phyloP scores from a whole-genome alignment of 2,329 filamentous ascomycete species.

The Diaporthe australafricana region DNA sequence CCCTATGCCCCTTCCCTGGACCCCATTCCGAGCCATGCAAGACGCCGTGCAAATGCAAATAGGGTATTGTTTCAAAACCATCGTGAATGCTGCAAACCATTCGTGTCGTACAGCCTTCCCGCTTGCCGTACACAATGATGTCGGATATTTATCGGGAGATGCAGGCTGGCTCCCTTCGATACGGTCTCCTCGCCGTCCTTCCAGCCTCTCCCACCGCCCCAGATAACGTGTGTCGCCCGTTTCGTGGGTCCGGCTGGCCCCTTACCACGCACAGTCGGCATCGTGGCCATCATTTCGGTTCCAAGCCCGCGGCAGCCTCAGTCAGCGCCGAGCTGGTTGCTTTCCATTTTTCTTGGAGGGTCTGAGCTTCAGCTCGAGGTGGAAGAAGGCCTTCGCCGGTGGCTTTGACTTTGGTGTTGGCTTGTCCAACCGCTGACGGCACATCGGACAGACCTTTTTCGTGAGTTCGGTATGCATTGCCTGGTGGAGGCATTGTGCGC shows the following conservation, averaged over 20 bases:
- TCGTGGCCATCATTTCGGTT: background rate
- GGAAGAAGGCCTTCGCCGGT: slow-evolving; percentile 63
- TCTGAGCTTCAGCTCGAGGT: slow-evolving; percentile 72
- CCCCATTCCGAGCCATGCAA: slow-evolving; percentile 23
- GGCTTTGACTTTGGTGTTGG: slow-evolving; percentile 48
- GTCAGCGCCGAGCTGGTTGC: slow-evolving; percentile 35
- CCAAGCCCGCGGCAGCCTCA: no score
- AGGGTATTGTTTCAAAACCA: slow-evolving; percentile 25
- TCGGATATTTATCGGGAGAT: background rate
- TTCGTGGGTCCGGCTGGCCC: background rate
- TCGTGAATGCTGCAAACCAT: slow-evolving; percentile 11
- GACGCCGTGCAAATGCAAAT: slow-evolving; percentile 36
- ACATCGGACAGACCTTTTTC: slow-evolving; percentile 73
- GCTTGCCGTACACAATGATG: slow-evolving; percentile 13
- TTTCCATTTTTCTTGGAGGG: slow-evolving; percentile 67
- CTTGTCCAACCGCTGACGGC: slow-evolving; percentile 67
- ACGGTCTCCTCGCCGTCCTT: background rate
- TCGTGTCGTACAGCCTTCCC: slow-evolving; percentile 6
- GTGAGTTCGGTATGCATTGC: slow-evolving; percentile 67
- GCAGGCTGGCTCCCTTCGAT: background rate
- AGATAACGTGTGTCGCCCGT: no score
- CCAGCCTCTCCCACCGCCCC: background rate
- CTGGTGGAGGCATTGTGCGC: slow-evolving; percentile 70
- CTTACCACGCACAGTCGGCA: background rate
- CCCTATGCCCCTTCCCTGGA: background rate